Evolutionary conservation across 2,329 filamentous ascomycete species (phyloP).

Genomic region (Sordariomycetes sp.): DNA sequence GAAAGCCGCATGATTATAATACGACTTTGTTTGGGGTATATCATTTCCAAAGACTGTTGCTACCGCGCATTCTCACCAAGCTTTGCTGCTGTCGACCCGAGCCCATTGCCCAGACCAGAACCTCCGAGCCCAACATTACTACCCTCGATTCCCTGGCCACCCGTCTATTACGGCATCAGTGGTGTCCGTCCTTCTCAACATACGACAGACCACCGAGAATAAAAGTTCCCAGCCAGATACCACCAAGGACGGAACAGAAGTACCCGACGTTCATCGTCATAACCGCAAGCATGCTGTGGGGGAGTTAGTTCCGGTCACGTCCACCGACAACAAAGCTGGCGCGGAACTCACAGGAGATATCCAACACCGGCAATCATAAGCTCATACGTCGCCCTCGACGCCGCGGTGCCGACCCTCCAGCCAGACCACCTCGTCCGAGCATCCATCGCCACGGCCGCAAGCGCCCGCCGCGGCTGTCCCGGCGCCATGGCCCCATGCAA

Average conservation of each 20-base stretch:
- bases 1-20: no score
- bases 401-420: conserved; percentile 8
- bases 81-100: no score
- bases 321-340: no score
- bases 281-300: conserved; percentile 64
- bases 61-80: no score
- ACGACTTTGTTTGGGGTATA: no score
- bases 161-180: no score
- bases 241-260: conserved; percentile 58
- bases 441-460: neutral
- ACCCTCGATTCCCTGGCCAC: no score
- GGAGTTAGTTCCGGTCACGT: conserved; percentile 11
- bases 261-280: conserved; percentile 75
- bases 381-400: conserved; percentile 10
- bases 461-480: neutral
- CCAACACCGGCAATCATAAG: conserved; percentile 53
- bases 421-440: conserved; percentile 1
- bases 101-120: no score
- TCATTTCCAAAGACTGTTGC: no score
- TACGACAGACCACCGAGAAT: conserved; percentile 37
- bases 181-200: no score
- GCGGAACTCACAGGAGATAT: conserved; percentile 37
- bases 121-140: no score
- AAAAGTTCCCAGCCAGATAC: conserved; percentile 67
- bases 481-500: neutral